Conservation (phyloP, 1,139 yeast species). For the Hansenula lynferdii region DNA sequence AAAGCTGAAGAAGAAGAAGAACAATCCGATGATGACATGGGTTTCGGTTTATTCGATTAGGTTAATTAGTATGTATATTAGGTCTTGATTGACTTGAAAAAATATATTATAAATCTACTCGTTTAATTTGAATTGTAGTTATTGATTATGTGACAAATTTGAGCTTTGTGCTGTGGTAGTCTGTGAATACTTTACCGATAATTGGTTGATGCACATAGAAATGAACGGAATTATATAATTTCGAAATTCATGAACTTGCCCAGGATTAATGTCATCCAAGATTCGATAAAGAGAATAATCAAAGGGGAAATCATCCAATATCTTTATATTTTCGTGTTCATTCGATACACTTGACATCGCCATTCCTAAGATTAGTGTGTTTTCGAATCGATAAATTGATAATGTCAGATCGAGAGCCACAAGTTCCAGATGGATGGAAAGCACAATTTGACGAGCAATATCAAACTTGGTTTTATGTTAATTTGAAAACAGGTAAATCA, state of each 20-base stretch:
- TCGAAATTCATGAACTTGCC: too few species aligned
- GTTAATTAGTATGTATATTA: constrained; percentile 17
- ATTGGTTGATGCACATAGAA: too few species aligned
- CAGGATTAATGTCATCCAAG: too few species aligned
- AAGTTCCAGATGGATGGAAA: constrained; percentile 77
- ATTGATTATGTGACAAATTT: too few species aligned
- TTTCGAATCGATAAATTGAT: neutral
- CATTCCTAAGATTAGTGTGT: too few species aligned
- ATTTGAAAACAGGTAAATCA: constrained; percentile 65
- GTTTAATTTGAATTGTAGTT: neutral
- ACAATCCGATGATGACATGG: constrained; percentile 85
- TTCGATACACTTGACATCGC: too few species aligned
- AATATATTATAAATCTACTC: neutral
- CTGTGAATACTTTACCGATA: too few species aligned
- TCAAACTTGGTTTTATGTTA: constrained; percentile 73
- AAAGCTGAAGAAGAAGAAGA: constrained; percentile 77
- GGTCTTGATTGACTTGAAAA: neutral
- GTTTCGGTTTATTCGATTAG: constrained; percentile 99
- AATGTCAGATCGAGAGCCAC: constrained; percentile 31
- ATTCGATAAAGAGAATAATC: too few species aligned
- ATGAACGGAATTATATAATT: too few species aligned
- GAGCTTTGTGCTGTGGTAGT: too few species aligned
- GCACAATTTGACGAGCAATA: constrained; percentile 84
- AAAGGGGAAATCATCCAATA: too few species aligned
- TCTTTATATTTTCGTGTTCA: too few species aligned